phyloP scores from a whole-genome alignment of 2,329 filamentous ascomycete species.

The Colletotrichum sansevieriae region DNA sequence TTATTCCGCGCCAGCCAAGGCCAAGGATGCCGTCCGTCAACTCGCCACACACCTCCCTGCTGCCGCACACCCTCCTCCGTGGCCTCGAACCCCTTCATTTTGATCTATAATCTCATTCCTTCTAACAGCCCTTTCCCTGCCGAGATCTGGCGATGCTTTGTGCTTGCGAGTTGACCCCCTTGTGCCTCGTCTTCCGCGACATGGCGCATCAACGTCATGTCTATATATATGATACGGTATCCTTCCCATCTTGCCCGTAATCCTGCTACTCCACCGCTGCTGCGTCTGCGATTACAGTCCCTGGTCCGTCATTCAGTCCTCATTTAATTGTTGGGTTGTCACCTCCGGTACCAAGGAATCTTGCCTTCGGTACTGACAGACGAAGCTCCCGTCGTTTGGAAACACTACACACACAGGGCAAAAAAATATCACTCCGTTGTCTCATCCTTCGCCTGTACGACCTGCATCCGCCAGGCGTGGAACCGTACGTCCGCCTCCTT shows the following conservation, averaged over 20 bases:
- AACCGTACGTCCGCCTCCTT: constrained; percentile 6
- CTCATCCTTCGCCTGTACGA: constrained; percentile 30
- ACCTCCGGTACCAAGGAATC: constrained; percentile 4
- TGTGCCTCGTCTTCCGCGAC: constrained; percentile 33
- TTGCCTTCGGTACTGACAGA: constrained; percentile 12
- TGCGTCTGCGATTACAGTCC: constrained; percentile 3
- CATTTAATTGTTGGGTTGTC: constrained; percentile 14
- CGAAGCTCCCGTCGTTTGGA: constrained; percentile 31
- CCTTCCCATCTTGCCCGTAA: constrained; percentile 31
- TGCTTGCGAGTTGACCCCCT: constrained; percentile 29
- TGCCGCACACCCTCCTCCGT: constrained; percentile 33
- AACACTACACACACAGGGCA: not conserved
- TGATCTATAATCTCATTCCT: constrained; percentile 39
- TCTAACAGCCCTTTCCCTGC: constrained; percentile 26
- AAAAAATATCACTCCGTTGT: constrained; percentile 20
- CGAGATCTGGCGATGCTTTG: constrained; percentile 39
- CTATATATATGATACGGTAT: constrained; percentile 40
- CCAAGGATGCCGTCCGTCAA: constrained; percentile 33
- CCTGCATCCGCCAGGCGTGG: constrained; percentile 31
- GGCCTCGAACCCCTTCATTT: constrained; percentile 34
- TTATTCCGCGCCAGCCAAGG: constrained; percentile 38
- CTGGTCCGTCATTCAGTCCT: constrained; percentile 25
- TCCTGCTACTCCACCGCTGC: constrained; percentile 33
- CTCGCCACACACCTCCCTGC: constrained; percentile 32
- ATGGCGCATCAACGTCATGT: constrained; percentile 31